Conservation (phyloP, 805 yeast species). For the Nakazawaea anatomiae region DNA sequence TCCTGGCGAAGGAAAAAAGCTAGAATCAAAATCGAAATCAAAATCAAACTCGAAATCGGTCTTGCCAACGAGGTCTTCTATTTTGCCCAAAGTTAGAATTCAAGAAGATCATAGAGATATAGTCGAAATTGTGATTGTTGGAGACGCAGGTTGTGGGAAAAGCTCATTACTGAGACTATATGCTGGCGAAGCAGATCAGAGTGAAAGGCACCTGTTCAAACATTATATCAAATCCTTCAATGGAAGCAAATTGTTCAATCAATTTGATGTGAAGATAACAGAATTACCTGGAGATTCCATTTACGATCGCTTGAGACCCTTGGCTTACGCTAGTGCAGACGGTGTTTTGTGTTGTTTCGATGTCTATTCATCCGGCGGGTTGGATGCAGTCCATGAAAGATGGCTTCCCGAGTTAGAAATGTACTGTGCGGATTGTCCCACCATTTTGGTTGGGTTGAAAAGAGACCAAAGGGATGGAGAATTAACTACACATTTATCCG, state of each 20-base stretch:
- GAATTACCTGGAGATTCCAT: slow-evolving; percentile 33
- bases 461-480: slow-evolving; percentile 23
- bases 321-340: slow-evolving; percentile 33
- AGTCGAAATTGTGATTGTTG: slow-evolving; percentile 70
- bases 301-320: slow-evolving; percentile 36
- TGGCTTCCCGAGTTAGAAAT: slow-evolving; percentile 37
- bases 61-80: too few species aligned
- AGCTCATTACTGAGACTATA: slow-evolving; percentile 54
- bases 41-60: too few species aligned
- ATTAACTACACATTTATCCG: slow-evolving; percentile 17
- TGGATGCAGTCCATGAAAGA: slow-evolving; percentile 29
- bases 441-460: slow-evolving; percentile 31
- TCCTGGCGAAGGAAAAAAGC: too few species aligned
- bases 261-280: slow-evolving; percentile 30
- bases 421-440: slow-evolving; percentile 31
- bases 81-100: too few species aligned
- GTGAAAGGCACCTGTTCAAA: neutral
- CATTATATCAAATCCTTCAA: slow-evolving; percentile 15
- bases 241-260: slow-evolving; percentile 9
- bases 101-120: neutral
- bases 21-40: too few species aligned
- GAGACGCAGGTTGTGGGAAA: slow-evolving; percentile 88
- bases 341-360: slow-evolving; percentile 33
- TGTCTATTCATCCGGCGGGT: slow-evolving; percentile 25
- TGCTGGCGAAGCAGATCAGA: neutral